These are phyloP conservation scores for Penstemon eatonii DNA, from an alignment of 257 asterid genomes.

Conservation along the genomic window DNA sequence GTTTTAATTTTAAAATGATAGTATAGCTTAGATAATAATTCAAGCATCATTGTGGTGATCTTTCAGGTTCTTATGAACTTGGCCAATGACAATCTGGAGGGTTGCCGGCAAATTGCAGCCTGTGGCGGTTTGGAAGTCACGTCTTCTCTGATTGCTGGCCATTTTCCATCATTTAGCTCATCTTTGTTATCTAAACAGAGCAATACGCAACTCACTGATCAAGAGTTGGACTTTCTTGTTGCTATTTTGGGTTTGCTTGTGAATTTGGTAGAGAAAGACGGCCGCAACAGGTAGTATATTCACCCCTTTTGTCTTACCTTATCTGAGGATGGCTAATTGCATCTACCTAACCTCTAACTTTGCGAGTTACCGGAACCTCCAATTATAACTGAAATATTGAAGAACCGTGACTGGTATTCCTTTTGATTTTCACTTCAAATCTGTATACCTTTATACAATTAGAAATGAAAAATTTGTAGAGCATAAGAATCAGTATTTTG, in stretches of 20 bases:
- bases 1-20: background rate
- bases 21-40: no score
- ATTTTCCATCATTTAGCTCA: constrained; percentile 55
- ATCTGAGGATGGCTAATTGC: background rate
- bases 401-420: background rate
- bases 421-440: background rate
- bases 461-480: no score
- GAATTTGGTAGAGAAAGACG: constrained; percentile 80
- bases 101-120: constrained; percentile 73
- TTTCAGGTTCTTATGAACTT: constrained; percentile 78
- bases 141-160: constrained; percentile 63
- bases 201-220: constrained; percentile 52
- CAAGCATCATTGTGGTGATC: constrained; percentile 16
- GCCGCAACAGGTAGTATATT: constrained; percentile 52
- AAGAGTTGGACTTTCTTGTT: constrained; percentile 76
- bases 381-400: no score
- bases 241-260: constrained; percentile 86
- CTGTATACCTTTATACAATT: no score
- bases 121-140: constrained; percentile 68
- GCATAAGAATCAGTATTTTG: background rate
- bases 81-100: constrained; percentile 72
- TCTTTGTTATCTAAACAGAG: constrained; percentile 36
- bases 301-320: constrained; percentile 1
- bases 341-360: no score
- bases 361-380: no score